Percentiles rank a stretch among this genome's conserved stretches.
Evolutionary conservation across 192 early-diverging fungal species (phyloP).

Genomic region (Thamnidium elegans): DNA sequence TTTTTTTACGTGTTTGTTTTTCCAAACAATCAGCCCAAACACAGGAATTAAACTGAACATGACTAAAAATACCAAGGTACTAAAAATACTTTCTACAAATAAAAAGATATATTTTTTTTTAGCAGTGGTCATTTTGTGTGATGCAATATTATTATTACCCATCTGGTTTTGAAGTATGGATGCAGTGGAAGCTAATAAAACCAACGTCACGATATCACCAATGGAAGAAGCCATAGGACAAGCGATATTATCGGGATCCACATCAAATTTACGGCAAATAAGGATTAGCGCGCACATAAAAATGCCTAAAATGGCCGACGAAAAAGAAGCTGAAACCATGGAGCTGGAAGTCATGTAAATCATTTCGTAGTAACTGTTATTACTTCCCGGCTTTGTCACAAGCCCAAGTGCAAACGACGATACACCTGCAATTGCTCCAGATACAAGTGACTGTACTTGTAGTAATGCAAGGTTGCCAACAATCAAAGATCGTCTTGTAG

Average conservation of each 20-base stretch:
- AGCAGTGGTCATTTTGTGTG: too few relatives aligned
- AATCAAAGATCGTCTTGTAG: conserved; percentile 51
- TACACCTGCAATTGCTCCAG: conserved; percentile 66
- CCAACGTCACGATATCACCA: conserved; percentile 67
- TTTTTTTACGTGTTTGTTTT: conserved; percentile 58
- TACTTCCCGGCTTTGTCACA: conserved; percentile 30
- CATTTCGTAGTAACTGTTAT: conserved; percentile 34
- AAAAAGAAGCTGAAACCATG: conserved; percentile 61
- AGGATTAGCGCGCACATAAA: conserved; percentile 69
- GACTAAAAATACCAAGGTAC: conserved; percentile 41
- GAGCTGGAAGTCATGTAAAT: conserved; percentile 57
- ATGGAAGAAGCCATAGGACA: conserved; percentile 68
- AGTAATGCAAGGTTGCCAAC: conserved; percentile 72
- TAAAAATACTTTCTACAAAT: conserved; percentile 37
- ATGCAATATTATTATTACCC: too few relatives aligned
- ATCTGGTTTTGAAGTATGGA: conserved; percentile 43
- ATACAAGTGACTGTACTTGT: conserved; percentile 66
- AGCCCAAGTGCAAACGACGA: conserved; percentile 59
- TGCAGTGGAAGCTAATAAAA: conserved; percentile 54
- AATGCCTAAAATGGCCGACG: conserved; percentile 64
- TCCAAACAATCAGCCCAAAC: conserved; percentile 47
- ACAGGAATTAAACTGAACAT: conserved; percentile 39
- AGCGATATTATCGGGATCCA: conserved; percentile 78
- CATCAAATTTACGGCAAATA: conserved; percentile 51
- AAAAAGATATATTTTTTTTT: not conserved